phyloP scores from a whole-genome alignment of 805 yeast species.

The Pichia thaimueangensis region DNA sequence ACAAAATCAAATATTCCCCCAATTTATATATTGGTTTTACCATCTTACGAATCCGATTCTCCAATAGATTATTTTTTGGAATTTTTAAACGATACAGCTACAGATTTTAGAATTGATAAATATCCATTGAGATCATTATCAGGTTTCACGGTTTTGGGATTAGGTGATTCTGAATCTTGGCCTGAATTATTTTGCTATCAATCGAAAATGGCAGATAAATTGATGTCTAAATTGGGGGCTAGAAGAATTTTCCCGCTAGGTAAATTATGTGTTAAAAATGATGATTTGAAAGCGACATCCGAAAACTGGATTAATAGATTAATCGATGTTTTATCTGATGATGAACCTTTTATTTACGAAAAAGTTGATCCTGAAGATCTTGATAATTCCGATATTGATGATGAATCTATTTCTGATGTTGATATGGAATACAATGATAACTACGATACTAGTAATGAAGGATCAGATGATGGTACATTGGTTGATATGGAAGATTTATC shows the following conservation, averaged over 20 bases:
- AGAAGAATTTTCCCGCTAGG: conserved; percentile 81
- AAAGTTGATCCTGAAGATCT: conserved; percentile 35
- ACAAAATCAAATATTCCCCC: conserved; percentile 13
- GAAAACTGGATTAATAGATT: conserved; percentile 63
- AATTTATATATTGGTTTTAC: conserved; percentile 68
- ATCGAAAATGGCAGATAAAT: conserved; percentile 65
- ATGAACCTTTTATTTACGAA: conserved; percentile 51
- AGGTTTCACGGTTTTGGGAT: conserved; percentile 81
- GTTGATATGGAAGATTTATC: conserved; percentile 74
- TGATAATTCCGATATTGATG: conserved; percentile 14
- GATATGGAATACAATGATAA: conserved; percentile 16
- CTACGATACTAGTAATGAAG: conserved; percentile 15
- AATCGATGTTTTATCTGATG: conserved; percentile 56
- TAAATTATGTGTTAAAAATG: conserved; percentile 70
- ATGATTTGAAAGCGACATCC: conserved; percentile 46
- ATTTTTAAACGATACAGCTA: conserved; percentile 69
- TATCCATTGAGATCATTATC: conserved; percentile 61
- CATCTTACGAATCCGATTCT: conserved; percentile 89
- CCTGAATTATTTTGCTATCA: conserved; percentile 76
- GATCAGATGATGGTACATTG: conserved; percentile 37
- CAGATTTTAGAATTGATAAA: conserved; percentile 82
- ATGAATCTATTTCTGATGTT: conserved; percentile 12
- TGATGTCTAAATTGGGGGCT: conserved; percentile 79
- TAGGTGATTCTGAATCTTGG: conserved; percentile 88
- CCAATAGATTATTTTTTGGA: conserved; percentile 86